Evolutionary conservation across 305 asterid species (phyloP), one percentile per base, ranked within the genome.

Genomic region (Withania somnifera): DNA sequence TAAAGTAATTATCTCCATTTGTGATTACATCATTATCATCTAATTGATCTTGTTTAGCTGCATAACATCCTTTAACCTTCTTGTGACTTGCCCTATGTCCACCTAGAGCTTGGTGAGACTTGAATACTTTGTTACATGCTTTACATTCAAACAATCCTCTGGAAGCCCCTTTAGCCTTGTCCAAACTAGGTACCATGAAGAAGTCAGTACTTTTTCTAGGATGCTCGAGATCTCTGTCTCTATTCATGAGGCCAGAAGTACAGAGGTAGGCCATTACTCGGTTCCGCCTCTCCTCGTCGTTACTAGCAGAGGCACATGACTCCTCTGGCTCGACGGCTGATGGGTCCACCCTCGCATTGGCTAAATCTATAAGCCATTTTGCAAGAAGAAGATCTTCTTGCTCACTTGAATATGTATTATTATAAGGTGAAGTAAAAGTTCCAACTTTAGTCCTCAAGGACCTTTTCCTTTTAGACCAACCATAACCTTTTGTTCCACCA

Each of bases 61-160:
- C 98, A 32, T 88, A 95, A 68, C 99, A 94, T 0, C 98, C 99
- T 83, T 95, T 94, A 1, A 95, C 94, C 90, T 93, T 94, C 80
- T 95, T 94, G 86, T 95, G 99, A 77, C 98, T 95, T 2, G 99
- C 99, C 42, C 98, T 87, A 11, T 95, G 98, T 0, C 99, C 98
- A 0, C 99, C 99, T 9, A 95, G 81, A 6, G 99, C 99, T 83
- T 95, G 98, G 83, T 95, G 99, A 6, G 99, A 95, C 63, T 87
- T 92, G 86, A 94, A 95, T 22, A 94, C 97, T 86, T 93, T 95
- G 78, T 91, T 93, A 87, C 99, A 95, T 3, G 98, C 95, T 80
- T 93, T 93, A 86, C 99, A 95, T 82, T 94, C 98, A 51, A 95
- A 95, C 85, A 91, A 11, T 6, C 94, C 97, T 83, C 90, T 89